Percentiles rank a stretch among this genome's conserved stretches.
Evolutionary conservation across 257 asterid species (phyloP).

Genomic region (Hygrophila difformis): DNA sequence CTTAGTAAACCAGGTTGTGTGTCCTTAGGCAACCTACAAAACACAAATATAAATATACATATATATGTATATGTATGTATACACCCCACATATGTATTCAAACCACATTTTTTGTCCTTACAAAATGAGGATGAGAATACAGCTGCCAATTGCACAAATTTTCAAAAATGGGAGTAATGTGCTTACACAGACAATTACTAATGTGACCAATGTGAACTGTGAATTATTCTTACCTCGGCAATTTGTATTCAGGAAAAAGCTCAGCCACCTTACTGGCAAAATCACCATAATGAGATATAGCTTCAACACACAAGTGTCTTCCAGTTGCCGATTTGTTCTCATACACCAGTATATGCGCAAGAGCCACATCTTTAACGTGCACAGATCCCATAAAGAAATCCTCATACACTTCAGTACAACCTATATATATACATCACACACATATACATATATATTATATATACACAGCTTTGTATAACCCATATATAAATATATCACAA

Average conservation of each 20-base stretch:
- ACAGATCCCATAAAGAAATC: constrained; percentile 53
- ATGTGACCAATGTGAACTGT: background rate
- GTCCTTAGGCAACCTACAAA: constrained; percentile 60
- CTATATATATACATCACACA: background rate
- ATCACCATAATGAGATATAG: constrained; percentile 64
- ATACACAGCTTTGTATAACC: too few relatives aligned
- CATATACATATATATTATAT: too few relatives aligned
- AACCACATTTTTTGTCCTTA: too few relatives aligned
- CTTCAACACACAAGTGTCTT: constrained; percentile 73
- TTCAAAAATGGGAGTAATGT: too few relatives aligned
- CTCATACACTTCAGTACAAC: background rate
- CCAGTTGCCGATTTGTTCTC: constrained; percentile 69
- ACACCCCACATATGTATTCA: too few relatives aligned
- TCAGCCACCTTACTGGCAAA: constrained; percentile 74
- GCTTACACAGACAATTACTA: too few relatives aligned
- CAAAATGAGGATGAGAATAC: too few relatives aligned
- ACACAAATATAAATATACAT: background rate
- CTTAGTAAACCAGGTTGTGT: constrained; percentile 65
- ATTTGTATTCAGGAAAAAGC: constrained; percentile 59
- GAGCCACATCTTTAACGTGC: constrained; percentile 80
- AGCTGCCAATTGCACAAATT: too few relatives aligned
- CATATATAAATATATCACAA: too few relatives aligned
- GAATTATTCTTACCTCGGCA: constrained; percentile 58
- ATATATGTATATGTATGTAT: too few relatives aligned
- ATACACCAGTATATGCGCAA: constrained; percentile 69